Evolutionary conservation across 1,139 yeast genomes (phyloP).

Genomic region (Geotrichum klebahnii): DNA sequence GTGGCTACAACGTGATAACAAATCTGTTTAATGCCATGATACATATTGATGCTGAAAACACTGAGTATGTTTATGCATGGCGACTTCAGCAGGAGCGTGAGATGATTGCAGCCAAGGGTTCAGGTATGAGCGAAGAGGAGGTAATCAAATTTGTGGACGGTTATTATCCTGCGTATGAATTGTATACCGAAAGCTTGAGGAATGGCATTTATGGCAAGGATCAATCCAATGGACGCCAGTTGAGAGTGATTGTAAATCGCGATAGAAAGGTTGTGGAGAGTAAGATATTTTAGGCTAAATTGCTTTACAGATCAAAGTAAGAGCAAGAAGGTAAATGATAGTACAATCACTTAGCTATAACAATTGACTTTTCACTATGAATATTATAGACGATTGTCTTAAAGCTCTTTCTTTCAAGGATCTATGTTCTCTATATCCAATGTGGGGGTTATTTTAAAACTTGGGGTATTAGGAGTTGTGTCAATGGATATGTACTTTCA

Average conservation of each 20-base stretch:
- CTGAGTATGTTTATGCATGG: constrained; percentile 72
- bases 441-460: too few relatives aligned
- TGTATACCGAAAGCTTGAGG: constrained; percentile 54
- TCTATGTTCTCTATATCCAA: too few relatives aligned
- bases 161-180: constrained; percentile 79
- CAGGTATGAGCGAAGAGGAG: constrained; percentile 74
- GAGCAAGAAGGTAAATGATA: too few relatives aligned
- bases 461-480: too few relatives aligned
- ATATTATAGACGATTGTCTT: too few relatives aligned
- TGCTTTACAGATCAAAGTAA: neutral
- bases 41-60: constrained; percentile 55
- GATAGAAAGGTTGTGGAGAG: neutral
- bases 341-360: too few relatives aligned
- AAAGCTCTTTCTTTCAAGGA: too few relatives aligned
- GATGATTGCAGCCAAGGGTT: constrained; percentile 51
- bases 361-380: too few relatives aligned
- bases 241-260: constrained; percentile 1
- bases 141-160: constrained; percentile 68
- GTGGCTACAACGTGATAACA: constrained; percentile 56
- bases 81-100: constrained; percentile 79
- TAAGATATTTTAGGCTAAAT: neutral
- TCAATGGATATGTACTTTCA: too few relatives aligned
- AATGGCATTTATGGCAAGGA: neutral
- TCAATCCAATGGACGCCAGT: neutral
- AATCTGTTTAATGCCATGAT: constrained; percentile 55